phyloP scores from a whole-genome alignment of 305 asterid species.

The Fraxinus sp. region DNA sequence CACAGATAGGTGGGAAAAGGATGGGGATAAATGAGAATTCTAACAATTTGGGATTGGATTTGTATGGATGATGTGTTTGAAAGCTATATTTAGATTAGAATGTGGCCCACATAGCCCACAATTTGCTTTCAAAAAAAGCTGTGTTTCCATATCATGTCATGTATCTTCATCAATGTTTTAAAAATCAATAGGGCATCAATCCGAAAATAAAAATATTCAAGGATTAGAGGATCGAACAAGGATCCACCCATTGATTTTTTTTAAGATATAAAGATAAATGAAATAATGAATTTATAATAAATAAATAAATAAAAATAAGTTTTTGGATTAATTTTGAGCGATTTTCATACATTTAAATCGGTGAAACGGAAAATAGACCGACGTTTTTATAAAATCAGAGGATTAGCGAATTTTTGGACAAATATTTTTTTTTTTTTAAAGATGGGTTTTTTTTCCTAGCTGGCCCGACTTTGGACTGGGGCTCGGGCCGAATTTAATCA shows the following conservation, averaged over 20 bases:
- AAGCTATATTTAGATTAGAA: constrained; percentile 10
- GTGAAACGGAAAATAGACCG: neutral
- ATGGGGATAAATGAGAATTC: constrained; percentile 18
- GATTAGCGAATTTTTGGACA: neutral
- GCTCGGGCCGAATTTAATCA: too few species aligned
- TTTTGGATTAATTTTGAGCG: neutral
- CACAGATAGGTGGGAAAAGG: constrained; percentile 20
- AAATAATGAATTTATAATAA: neutral
- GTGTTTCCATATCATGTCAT: constrained; percentile 22
- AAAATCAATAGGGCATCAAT: neutral
- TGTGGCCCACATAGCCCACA: constrained; percentile 26
- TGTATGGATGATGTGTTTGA: constrained; percentile 26
- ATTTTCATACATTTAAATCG: neutral
- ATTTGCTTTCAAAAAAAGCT: constrained; percentile 8
- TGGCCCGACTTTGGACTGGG: neutral
- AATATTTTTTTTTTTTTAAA: too few species aligned
- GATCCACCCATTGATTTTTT: neutral
- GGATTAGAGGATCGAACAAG: neutral
- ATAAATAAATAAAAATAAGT: neutral
- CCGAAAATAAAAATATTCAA: neutral
- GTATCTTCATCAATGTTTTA: neutral
- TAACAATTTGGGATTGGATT: constrained; percentile 29
- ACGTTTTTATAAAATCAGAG: neutral
- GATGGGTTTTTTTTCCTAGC: neutral
- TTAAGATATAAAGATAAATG: too few species aligned